Percentiles rank a stretch among this genome's conserved stretches.
Conservation (phyloP, 148 eudicot species). For the Diospyros kaki region DNA sequence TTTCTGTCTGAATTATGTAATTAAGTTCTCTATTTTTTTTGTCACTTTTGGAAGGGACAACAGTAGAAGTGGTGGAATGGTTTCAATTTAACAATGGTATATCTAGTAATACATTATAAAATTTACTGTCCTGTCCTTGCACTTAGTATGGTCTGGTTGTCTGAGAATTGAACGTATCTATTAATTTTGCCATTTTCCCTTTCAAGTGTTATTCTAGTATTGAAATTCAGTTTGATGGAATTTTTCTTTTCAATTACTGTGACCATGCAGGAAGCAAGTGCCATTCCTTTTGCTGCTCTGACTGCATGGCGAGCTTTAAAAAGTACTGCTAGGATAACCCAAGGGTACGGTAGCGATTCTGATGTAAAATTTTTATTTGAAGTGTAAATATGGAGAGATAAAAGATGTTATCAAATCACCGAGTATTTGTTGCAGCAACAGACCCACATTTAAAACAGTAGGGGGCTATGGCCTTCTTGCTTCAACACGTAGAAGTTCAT, state of each 20-base stretch:
- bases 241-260: not conserved
- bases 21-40: not conserved
- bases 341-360: slow-evolving; percentile 56
- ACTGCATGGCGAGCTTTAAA: slow-evolving; percentile 97
- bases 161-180: not conserved
- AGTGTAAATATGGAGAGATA: not conserved
- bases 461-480: no score
- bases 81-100: not conserved
- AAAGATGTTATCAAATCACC: not conserved
- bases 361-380: not conserved
- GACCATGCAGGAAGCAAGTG: slow-evolving; percentile 76
- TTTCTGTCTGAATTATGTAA: slow-evolving; percentile 1
- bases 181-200: not conserved
- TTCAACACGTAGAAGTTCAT: no score
- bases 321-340: slow-evolving; percentile 68
- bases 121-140: not conserved
- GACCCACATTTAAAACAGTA: no score
- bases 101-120: not conserved
- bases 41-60: not conserved
- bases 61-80: not conserved
- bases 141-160: not conserved
- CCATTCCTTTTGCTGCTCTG: slow-evolving; percentile 93
- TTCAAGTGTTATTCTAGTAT: not conserved
- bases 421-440: not conserved
- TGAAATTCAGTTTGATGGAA: not conserved